Evolutionary conservation across 208 protist species (phyloP), one percentile per base, ranked within the genome.

Genomic region (Trypanosoma cruzi): DNA sequence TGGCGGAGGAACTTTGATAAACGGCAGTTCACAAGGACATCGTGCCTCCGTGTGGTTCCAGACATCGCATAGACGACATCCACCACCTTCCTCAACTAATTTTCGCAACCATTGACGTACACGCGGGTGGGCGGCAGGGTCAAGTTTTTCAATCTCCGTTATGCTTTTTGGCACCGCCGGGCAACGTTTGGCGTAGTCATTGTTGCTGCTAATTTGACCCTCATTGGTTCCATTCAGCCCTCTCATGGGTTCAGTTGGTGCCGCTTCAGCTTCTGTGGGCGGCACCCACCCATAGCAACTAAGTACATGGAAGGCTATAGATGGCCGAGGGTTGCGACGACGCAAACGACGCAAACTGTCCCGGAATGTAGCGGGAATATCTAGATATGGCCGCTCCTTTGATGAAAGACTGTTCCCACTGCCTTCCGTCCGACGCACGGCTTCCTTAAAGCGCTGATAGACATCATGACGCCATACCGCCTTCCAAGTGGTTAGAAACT

Each of bases 271-370:
- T 4, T 26, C 53, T 26, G 26, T 50, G 4, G 59, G 58, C 28
- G 69, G 68, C 24, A 48, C 53, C 67, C 71, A 88, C 34, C 90
- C 88, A 68, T 90, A 93, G 70, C 81, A 81, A 54, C 71, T 79
- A 36, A 95, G 79, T 50, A 90, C 73, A 73, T 90, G 81, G 42
- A 81, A 80, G 8, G 90, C 75, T 57, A 88, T 85, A 48, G 77
- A 77, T 44, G 90, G 90, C 20, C 85, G 78, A 6, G 90, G 80
- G 11, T 75, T 64, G 22, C 68, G 69, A 34, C 88, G 85, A 1
- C 87, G 80, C 64, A 95, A 67, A 29, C 88, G 84, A 79, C 87
- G 92, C 57, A 95, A 65, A 34, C 84, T 90, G 69, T 95, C 90
- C 29, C 80, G 75, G 75, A 89, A 93, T 20, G 71, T 76, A 29